Evolutionary conservation across 148 eudicot species (phyloP), one percentile per base, ranked within the genome.

Genomic region (Gaultheria prostrata): DNA sequence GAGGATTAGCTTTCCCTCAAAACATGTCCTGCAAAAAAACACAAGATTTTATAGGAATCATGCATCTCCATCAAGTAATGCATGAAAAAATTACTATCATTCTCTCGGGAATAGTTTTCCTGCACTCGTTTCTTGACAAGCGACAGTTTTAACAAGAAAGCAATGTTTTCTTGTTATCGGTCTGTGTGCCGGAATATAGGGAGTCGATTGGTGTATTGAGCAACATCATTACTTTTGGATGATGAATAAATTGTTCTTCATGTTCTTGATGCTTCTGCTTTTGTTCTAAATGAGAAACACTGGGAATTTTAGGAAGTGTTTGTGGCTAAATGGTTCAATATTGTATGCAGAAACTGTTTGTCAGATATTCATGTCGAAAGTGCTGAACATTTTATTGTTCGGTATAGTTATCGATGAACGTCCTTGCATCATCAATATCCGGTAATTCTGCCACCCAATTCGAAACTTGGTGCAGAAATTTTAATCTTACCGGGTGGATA

Each of bases 231-330:
- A 3, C 46, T 46, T 35, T 33, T 10, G 56, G 17, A 76, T 76
- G 78, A 46, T 8, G n/a, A 45, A 76, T 17, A 48, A 57, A n/a
- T n/a, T 20, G 6, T 2, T 76, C 21, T 76, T n/a, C 78, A 46
- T 76, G 78, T 45, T 76, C 56, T 11, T 76, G 32, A n/a, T 73
- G 51, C n/a, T 74, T 18, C 21, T 74, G 46, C 11, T 74, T 74
- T 73, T 73, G 26, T 18, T 35, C 9, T 35, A 56, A 20, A 56
- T 56, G 61, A 56, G 26, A 5, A 20, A 57, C 24, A 21, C 9
- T 20, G 63, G 63, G 20, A 57, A 57, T 57, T 57, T 57, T 9
- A 9, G 21, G 6, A 57, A 20, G 9, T 57, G 24, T 57, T 5
- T 20, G 63, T 20, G 24, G 63, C 24, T 57, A 57, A 57, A 54